Conservation (phyloP, 257 asterid species). For the Solanum acaule region DNA sequence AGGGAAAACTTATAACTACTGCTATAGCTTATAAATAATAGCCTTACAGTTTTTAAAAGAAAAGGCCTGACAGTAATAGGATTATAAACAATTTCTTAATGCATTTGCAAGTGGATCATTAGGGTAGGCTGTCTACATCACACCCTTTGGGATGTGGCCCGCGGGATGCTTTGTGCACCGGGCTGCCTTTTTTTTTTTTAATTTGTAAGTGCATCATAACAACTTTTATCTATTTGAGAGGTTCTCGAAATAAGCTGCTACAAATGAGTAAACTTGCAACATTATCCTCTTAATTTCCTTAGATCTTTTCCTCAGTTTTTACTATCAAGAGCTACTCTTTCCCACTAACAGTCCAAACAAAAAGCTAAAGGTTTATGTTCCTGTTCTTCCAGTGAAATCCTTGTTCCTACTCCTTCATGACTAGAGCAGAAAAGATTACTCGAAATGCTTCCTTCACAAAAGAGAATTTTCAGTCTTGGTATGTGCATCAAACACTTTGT, state of each 20-base stretch:
- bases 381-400: neutral
- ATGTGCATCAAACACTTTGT: neutral
- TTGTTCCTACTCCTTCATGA: neutral
- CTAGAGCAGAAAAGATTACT: neutral
- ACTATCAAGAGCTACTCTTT: too few relatives aligned
- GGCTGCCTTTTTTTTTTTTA: neutral
- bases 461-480: neutral
- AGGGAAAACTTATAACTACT: neutral
- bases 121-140: neutral
- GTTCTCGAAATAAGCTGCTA: neutral
- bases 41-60: neutral
- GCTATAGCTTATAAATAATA: neutral
- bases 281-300: too few relatives aligned
- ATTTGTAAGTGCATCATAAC: neutral
- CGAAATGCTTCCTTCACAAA: neutral
- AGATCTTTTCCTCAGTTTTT: too few relatives aligned
- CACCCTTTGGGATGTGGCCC: neutral
- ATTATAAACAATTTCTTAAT: neutral
- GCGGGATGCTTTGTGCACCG: neutral
- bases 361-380: too few relatives aligned
- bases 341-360: too few relatives aligned
- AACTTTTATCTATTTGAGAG: neutral
- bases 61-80: neutral
- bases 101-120: neutral
- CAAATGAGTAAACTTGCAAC: neutral